Conservation (phyloP, 2,329 filamentous ascomycete species). For the Fusarium pseudonygamai region DNA sequence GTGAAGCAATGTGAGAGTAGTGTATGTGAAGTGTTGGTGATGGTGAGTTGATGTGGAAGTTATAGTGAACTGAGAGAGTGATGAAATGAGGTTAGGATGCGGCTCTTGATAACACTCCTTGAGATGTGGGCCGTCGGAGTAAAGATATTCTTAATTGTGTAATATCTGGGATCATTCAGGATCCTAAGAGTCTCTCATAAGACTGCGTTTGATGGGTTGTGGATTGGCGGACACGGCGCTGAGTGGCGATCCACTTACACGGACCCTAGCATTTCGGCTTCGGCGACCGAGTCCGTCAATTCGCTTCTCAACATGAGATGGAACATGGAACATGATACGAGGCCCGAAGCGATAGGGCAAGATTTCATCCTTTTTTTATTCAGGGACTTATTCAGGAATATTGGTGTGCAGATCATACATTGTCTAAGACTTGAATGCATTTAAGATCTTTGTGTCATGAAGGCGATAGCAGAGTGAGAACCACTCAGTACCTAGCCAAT, state of each 20-base stretch:
- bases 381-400: no score
- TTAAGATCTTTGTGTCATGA: no score
- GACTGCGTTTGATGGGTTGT: neutral
- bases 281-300: slow-evolving; percentile 28
- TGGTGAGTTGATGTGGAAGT: neutral
- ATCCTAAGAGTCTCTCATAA: slow-evolving; percentile 1
- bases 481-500: no score
- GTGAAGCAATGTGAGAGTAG: neutral
- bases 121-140: neutral
- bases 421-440: no score
- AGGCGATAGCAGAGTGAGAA: no score
- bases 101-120: neutral
- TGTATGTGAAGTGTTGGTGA: neutral
- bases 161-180: neutral
- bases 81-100: neutral
- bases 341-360: no score
- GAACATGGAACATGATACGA: no score
- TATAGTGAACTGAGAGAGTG: neutral
- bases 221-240: slow-evolving; percentile 21
- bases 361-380: no score
- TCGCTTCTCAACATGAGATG: neutral
- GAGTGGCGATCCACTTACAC: slow-evolving; percentile 24
- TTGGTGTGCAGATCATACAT: no score
- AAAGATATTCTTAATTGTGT: neutral
- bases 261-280: neutral